These are phyloP conservation scores for Echinosophora koreensis DNA, from an alignment of 306 rosid genomes.

Conservation along the genomic window DNA sequence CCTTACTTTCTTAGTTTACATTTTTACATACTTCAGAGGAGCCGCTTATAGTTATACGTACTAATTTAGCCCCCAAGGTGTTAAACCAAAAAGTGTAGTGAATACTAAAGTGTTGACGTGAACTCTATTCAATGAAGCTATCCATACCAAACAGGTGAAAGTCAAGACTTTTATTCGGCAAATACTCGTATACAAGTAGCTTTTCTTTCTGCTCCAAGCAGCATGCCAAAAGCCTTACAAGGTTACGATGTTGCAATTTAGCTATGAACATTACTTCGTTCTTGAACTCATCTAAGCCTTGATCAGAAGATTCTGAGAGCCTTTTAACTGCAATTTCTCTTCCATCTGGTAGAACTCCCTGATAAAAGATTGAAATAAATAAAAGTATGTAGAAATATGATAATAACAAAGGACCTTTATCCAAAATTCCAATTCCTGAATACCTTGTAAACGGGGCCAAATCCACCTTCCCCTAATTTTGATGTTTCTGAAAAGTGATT, in stretches of 20 bases:
- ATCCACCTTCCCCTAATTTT: slow-evolving; percentile 76
- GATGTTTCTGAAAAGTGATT: slow-evolving; percentile 53
- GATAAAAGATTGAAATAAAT: neutral
- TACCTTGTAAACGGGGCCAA: slow-evolving; percentile 70
- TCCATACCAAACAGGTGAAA: slow-evolving; percentile 54
- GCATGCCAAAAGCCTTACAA: slow-evolving; percentile 63
- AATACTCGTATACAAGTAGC: slow-evolving; percentile 34
- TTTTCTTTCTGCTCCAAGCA: slow-evolving; percentile 59
- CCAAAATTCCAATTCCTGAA: neutral
- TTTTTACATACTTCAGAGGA: no score
- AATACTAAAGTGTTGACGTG: no score
- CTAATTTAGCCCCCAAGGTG: neutral
- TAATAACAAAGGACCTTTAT: neutral
- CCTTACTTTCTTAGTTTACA: no score
- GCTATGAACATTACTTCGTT: slow-evolving; percentile 53
- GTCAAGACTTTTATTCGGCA: no score
- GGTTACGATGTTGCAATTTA: slow-evolving; percentile 61
- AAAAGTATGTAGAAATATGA: neutral
- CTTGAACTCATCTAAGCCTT: slow-evolving; percentile 59
- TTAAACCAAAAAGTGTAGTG: neutral
- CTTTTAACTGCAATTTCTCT: slow-evolving; percentile 63
- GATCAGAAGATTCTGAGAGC: slow-evolving; percentile 56
- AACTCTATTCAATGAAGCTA: no score
- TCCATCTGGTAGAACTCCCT: slow-evolving; percentile 65
- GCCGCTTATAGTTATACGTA: neutral